Conservation (phyloP, 2,329 filamentous ascomycete species). For the Bisporella sp. region DNA sequence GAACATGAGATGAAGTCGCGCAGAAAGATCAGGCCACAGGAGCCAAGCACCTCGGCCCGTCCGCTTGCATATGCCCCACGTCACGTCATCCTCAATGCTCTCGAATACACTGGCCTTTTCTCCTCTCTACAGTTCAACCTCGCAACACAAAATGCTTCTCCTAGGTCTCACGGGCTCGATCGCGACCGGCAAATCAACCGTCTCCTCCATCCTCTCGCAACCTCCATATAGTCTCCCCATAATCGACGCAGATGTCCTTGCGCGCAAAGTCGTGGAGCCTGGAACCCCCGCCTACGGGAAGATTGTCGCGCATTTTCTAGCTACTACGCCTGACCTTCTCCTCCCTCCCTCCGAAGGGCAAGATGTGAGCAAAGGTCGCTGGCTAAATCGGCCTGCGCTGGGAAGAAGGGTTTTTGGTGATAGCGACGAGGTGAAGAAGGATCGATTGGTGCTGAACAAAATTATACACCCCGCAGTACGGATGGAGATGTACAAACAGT, state of each 20-base stretch:
- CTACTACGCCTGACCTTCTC: conserved; percentile 80
- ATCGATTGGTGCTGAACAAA: conserved; percentile 72
- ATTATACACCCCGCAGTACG: conserved; percentile 93
- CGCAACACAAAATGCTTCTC: conserved; percentile 62
- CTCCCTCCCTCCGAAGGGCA: conserved; percentile 47
- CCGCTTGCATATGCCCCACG: too few species aligned
- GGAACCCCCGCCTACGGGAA: conserved; percentile 77
- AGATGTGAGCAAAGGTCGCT: conserved; percentile 57
- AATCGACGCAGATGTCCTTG: conserved; percentile 88
- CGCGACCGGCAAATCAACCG: conserved; percentile 95
- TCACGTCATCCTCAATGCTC: too few species aligned
- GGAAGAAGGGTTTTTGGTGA: conserved; percentile 83
- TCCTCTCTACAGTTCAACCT: too few species aligned
- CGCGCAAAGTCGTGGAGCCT: conserved; percentile 89
- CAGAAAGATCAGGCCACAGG: too few species aligned
- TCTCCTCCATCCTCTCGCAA: conserved; percentile 73
- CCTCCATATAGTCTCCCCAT: conserved; percentile 82
- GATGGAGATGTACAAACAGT: conserved; percentile 66
- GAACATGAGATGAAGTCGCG: too few species aligned
- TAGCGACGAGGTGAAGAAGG: conserved; percentile 59
- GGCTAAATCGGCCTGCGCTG: conserved; percentile 79
- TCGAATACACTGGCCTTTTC: too few species aligned
- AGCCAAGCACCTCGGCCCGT: too few species aligned
- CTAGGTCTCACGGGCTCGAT: conserved; percentile 96
- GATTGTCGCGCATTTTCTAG: conserved; percentile 74